Evolutionary conservation across 177 flowering plant species (phyloP), one percentile per base, ranked within the genome.

Genomic region (Vitis hybrid): DNA sequence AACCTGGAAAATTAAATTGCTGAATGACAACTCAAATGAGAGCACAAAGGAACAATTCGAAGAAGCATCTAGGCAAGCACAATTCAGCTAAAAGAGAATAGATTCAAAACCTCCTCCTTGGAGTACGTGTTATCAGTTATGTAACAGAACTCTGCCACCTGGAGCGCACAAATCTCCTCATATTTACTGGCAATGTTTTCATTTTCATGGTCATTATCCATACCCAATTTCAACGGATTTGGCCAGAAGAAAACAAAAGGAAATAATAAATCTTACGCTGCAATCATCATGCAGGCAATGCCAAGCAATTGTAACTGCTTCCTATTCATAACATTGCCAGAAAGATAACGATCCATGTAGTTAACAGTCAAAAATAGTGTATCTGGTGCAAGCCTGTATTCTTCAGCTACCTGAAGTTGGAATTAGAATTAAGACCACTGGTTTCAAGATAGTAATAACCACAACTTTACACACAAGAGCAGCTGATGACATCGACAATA

Each of bases 81-180:
- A 62, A 4, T 59, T 58, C 35, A 56, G 18, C 13, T 3, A 51
- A 65, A 18, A 21, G 46, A 49, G 56, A n/a, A 60, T 30, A 54
- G 52, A 56, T 59, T 16, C 15, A 70, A 32, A 21, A 94, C 99
- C 97, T 96, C 99, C 16, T 96, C 97, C 77, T 82, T 89, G 75
- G 89, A 84, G 74, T 95, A 95, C 49, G 99, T 95, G 77, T 95
- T 93, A 62, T 95, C 98, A 2, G 99, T 95, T 27, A 96, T 93
- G 80, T 91, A 96, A 73, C 99, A 96, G 67, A 96, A 96, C 68
- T 96, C 99, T 72, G 93, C 99, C 69, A 96, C 99, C 69, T 92
- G 97, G 16, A 97, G 99, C 10, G 98, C 98, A 81, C 97, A 93
- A 30, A 96, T 92, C 83, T 96, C 99, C 76, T 96, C 99, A 62